Percentiles rank a stretch among this genome's conserved stretches.
Evolutionary conservation across 768 basidiomycete species (phyloP).

Genomic region (Tylopilus vinaceipallidus): DNA sequence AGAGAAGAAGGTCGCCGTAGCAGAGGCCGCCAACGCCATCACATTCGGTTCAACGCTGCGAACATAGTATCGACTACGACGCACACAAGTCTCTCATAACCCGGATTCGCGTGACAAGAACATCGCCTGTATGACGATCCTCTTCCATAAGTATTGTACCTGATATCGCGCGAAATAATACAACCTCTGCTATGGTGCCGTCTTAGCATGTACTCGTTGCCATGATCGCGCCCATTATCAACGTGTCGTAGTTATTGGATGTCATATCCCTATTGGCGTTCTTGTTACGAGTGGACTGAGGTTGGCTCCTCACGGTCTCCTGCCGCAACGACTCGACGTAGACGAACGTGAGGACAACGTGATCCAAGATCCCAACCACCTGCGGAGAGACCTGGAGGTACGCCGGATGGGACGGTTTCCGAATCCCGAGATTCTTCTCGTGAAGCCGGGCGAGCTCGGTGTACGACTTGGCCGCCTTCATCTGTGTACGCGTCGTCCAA

Average conservation of each 20-base stretch:
- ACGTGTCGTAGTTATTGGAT: no score
- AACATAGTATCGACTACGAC: no score
- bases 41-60: not conserved
- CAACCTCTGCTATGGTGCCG: no score
- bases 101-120: not conserved
- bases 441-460: constrained; percentile 24
- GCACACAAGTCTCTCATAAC: no score
- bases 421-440: constrained; percentile 22
- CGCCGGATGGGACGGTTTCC: constrained; percentile 16
- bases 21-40: not conserved
- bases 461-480: constrained; percentile 18
- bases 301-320: not conserved
- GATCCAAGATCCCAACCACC: constrained; percentile 22
- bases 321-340: constrained; percentile 21
- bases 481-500: constrained; percentile 1
- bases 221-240: no score
- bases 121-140: no score
- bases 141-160: no score
- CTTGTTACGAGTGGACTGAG: no score
- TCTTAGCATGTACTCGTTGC: no score
- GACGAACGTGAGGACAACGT: constrained; percentile 27
- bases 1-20: not conserved
- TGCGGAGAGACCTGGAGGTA: constrained; percentile 23
- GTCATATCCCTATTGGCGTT: no score
- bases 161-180: no score